Evolutionary conservation across 441 rosid genomes (phyloP).

Genomic region (Sinapis alba): DNA sequence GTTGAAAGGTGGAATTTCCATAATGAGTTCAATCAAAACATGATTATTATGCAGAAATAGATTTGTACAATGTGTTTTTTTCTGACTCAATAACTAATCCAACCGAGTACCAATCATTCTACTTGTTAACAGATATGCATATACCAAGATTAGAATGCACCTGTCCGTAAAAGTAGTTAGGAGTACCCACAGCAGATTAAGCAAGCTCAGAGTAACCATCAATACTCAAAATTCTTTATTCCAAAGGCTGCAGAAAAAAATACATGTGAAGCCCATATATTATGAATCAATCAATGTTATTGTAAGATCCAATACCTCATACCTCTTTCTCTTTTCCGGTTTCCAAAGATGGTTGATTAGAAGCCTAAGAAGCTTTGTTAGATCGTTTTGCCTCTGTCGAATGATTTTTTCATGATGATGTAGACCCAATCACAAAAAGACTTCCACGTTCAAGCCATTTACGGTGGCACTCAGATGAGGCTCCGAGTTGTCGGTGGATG

Average conservation of each 20-base stretch:
- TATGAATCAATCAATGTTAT: neutral
- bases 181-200: conserved; percentile 94
- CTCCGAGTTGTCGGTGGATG: neutral
- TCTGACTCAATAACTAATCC: conserved; percentile 26
- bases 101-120: conserved; percentile 8
- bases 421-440: neutral
- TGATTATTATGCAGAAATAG: neutral
- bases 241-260: neutral
- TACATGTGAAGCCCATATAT: neutral
- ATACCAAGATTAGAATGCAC: conserved; percentile 56
- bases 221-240: neutral
- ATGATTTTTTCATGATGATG: neutral
- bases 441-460: neutral
- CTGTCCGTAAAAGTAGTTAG: conserved; percentile 97
- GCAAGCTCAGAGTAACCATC: neutral
- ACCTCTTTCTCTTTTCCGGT: neutral
- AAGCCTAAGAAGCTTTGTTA: neutral
- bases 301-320: neutral
- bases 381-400: neutral
- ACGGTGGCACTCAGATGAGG: neutral
- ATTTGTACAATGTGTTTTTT: conserved; percentile 14
- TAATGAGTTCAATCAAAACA: conserved; percentile 84
- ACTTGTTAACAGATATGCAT: conserved; percentile 10
- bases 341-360: neutral
- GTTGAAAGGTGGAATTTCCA: conserved; percentile 97